Base-by-base conservation (phyloP, 2,329 filamentous ascomycete species). In the Malbranchea zuffiana region DNA sequence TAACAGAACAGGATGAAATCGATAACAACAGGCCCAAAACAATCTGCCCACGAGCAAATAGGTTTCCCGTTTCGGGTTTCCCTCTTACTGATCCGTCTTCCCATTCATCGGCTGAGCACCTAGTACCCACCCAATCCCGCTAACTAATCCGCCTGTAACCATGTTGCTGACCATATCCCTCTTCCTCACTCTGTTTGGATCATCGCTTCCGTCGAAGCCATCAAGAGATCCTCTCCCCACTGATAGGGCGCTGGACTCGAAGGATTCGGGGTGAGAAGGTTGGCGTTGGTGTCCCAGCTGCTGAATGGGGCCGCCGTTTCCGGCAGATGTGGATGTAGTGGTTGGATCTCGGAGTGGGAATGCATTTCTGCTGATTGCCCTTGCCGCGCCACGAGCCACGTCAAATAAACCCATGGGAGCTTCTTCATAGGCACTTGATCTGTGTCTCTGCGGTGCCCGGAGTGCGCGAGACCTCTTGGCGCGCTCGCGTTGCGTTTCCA, bases 101-200 rank as follows among this genome's bases (percentile, higher is more conserved):
- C 51, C 51, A 50, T 59, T 56, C 30, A 63, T 57, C 10, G 64
- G 62, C 41, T 66, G 62, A 37, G 63, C 65, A 53, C 75, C 75
- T 37, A 80, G 53, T 39, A 79, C 71, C 75, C 75, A 80, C 6
- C 75, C 75, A 49, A 80, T 61, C 6, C 75, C 75, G 51, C 66
- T 74, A 5, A 72, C 73, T 50, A 79, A 53, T 5, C 72, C 73
- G 2, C 72, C 74, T 8, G 71, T 76, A 4, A 78, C 75, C 55
- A 74, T 74, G 57, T 68, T 78, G 41, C 74, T 74, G 32, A 79
- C 72, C 59, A 78, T 56, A 52, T 70, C 67, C 41, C 67, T 52
- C 47, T 69, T 70, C 27, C 67, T 53, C 11, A 67, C 59, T 27
- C 58, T 55, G 1, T 48, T 51, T 17, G 53, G 50, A 11, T 46